Evolutionary conservation across 2,329 filamentous ascomycete genomes (phyloP), one percentile per base, ranked within the genome.

Genomic region (Dissoconium aciculare): DNA sequence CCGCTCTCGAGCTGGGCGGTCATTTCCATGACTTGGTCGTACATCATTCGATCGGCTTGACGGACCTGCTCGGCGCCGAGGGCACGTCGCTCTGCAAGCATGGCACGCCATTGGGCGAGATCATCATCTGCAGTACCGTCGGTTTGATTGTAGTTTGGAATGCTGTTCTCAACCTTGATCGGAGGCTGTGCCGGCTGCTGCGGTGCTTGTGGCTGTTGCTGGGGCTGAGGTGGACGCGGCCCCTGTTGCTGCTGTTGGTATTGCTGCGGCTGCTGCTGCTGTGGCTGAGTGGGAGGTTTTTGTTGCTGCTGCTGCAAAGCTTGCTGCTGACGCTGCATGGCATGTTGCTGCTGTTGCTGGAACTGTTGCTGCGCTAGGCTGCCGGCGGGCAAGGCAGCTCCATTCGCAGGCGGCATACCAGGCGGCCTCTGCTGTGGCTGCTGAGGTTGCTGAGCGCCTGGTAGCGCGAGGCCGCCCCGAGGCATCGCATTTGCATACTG

Each of bases 1-100:
- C 80, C 80, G 28, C 74, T 80, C 50, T 85, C 76, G 62, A 83
- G 76, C 40, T 64, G 62, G 51, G 69, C 72, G 5, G 74, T 74
- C 42, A 68, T 66, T 27, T 70, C 67, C 31, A 71, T 65, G 37
- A 85, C 72, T 43, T 76, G 71, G 30, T 67, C 62, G 41, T 79
- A 77, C 44, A 87, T 69, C 49, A 79, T 60, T 27, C 64, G 59
- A 47, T 87, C 79, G 37, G 82, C 58, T 67, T 66, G 56, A 64
- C 69, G 16, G 57, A 58, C 28, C 63, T 58, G 39, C 25, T 55
- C 48, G 9, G 68, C 63, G 5, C 69, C 71, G 21, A 64, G 55
- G 3, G 64, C 60, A 34, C 64, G 62, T 26, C 67, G 62, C 39
- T 66, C 64, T 46, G 76, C 62, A 26, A 82, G 57, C 24, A 80